phyloP scores from a whole-genome alignment of 805 yeast species.

The Tetrapisispora pingtungensis region DNA sequence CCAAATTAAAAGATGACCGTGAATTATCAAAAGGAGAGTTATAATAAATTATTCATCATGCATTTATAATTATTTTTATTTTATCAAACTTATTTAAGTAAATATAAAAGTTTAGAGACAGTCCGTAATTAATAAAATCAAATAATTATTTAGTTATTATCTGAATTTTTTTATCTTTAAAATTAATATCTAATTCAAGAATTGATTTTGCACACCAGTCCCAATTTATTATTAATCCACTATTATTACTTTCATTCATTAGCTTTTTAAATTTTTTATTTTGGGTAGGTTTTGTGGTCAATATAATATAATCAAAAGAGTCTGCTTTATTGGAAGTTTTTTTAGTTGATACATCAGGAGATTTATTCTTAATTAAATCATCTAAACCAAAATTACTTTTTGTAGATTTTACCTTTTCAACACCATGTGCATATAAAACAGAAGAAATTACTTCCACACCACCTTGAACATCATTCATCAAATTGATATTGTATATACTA shows the following conservation, averaged over 20 bases:
- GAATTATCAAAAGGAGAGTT: background rate
- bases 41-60: background rate
- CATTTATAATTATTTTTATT: background rate
- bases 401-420: slow-evolving; percentile 11
- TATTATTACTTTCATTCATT: slow-evolving; percentile 1
- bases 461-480: slow-evolving; percentile 21
- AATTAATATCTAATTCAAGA: slow-evolving; percentile 14
- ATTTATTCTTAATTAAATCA: slow-evolving; percentile 2
- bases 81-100: background rate
- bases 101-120: background rate
- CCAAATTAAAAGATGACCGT: slow-evolving; percentile 45
- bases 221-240: slow-evolving; percentile 24
- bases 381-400: background rate
- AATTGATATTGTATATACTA: slow-evolving; percentile 14
- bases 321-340: background rate
- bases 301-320: slow-evolving; percentile 28
- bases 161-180: background rate
- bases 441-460: slow-evolving; percentile 19
- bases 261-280: slow-evolving; percentile 18
- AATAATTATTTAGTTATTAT: background rate
- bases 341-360: background rate
- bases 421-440: slow-evolving; percentile 22
- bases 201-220: slow-evolving; percentile 26
- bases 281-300: slow-evolving; percentile 22
- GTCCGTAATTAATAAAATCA: background rate